Percentiles rank a stretch among this genome's conserved stretches.
Conservation (phyloP, 352 stramenopile genomes). For the Thalassiosira mediterranea region DNA sequence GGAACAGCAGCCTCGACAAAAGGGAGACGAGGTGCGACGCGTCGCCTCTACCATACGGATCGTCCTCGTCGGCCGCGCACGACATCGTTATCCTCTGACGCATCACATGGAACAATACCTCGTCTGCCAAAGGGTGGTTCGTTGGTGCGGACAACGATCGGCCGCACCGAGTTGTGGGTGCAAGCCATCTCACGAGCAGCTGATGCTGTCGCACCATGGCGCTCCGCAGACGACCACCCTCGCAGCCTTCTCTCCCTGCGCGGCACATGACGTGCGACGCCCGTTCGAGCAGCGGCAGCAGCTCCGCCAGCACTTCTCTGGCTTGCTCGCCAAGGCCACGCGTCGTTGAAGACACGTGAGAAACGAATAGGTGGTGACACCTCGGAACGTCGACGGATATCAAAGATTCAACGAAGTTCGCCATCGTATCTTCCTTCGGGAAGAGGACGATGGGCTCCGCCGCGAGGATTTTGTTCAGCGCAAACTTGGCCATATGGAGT, state of each 20-base stretch:
- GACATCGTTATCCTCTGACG: conserved; percentile 29
- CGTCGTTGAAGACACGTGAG: too few relatives aligned
- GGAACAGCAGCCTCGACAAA: conserved; percentile 39
- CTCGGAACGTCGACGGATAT: conserved; percentile 32
- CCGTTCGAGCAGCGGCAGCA: conserved; percentile 19
- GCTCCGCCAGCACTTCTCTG: conserved; percentile 31
- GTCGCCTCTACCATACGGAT: conserved; percentile 29
- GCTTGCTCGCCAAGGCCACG: conserved; percentile 15
- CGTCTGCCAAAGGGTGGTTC: conserved; percentile 48
- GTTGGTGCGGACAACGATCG: background rate
- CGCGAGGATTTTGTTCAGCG: conserved; percentile 10
- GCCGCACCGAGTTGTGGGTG: background rate
- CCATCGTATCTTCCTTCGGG: background rate
- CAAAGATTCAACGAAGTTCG: conserved; percentile 25
- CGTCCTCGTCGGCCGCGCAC: conserved; percentile 11
- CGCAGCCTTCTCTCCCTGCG: background rate
- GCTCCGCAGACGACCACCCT: background rate
- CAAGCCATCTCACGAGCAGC: conserved; percentile 39
- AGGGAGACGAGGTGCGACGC: conserved; percentile 31
- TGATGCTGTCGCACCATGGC: conserved; percentile 39
- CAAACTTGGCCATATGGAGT: conserved; percentile 30
- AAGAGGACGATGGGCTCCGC: background rate
- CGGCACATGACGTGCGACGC: conserved; percentile 27
- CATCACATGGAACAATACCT: conserved; percentile 37
- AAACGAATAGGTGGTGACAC: conserved; percentile 30